A percentile compares a stretch with the other conserved stretches of the same genome.
These are phyloP conservation scores for Tuber calosporum DNA, from an alignment of 495 filamentous ascomycete genomes.

Conservation along the genomic window DNA sequence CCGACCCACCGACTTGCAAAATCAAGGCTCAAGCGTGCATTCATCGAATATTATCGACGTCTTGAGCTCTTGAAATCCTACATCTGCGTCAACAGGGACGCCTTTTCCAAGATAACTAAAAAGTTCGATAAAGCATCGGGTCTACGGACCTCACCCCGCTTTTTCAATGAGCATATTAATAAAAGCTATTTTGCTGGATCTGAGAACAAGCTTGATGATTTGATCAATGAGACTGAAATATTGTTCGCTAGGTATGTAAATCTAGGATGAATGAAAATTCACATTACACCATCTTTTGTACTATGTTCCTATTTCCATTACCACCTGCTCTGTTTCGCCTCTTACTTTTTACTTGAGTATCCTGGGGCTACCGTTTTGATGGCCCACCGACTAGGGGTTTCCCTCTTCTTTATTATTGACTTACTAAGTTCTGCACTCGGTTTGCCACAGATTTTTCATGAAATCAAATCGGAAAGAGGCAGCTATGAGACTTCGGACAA, in stretches of 20 bases:
- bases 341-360: not conserved
- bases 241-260: conserved; percentile 91
- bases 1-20: conserved; percentile 54
- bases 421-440: not conserved
- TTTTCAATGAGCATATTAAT: conserved; percentile 89
- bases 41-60: conserved; percentile 87
- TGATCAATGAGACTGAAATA: conserved; percentile 74
- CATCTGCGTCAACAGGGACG: conserved; percentile 77
- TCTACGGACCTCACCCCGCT: conserved; percentile 65
- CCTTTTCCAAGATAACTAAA: conserved; percentile 96
- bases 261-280: conserved; percentile 47
- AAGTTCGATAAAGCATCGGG: conserved; percentile 91
- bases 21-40: conserved; percentile 76
- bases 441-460: conserved; percentile 30
- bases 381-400: not conserved
- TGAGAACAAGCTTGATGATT: conserved; percentile 61
- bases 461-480: conserved; percentile 74
- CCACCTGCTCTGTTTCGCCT: not conserved
- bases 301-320: not conserved
- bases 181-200: conserved; percentile 83
- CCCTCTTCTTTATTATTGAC: not conserved
- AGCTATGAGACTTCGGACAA: conserved; percentile 69
- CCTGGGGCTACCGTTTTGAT: not conserved
- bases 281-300: conserved; percentile 1
- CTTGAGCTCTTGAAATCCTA: conserved; percentile 89